These are phyloP conservation scores for Beauveria brongniartii DNA, from an alignment of 2,329 filamentous ascomycete species.

Conservation along the genomic window DNA sequence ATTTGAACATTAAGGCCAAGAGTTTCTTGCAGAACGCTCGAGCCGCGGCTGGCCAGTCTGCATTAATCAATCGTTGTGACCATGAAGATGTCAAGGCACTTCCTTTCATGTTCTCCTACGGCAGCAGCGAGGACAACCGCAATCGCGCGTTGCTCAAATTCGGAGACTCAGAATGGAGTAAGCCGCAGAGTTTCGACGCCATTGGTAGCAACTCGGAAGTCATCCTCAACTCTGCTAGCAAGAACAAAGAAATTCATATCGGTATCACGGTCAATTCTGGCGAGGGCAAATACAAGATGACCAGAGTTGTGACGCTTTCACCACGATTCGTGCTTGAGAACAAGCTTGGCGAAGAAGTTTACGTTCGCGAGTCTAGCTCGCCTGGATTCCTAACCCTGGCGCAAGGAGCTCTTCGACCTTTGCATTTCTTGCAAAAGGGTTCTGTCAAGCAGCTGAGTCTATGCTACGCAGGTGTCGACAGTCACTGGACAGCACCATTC, in stretches of 20 bases:
- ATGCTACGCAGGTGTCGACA: constrained; percentile 89
- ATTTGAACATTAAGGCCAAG: constrained; percentile 82
- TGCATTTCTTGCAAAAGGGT: constrained; percentile 82
- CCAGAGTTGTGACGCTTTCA: constrained; percentile 87
- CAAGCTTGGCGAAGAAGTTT: constrained; percentile 78
- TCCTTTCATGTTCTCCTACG: constrained; percentile 95
- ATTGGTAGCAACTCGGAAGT: constrained; percentile 91
- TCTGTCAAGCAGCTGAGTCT: constrained; percentile 82
- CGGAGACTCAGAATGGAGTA: constrained; percentile 90
- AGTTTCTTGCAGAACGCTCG: constrained; percentile 77
- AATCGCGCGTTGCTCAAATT: constrained; percentile 86
- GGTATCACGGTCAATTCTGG: constrained; percentile 85
- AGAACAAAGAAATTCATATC: constrained; percentile 76
- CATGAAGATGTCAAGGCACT: constrained; percentile 61
- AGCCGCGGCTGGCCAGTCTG: constrained; percentile 72
- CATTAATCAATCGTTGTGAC: constrained; percentile 41
- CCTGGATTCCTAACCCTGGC: constrained; percentile 74
- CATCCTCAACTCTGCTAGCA: constrained; percentile 64
- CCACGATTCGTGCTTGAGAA: constrained; percentile 93
- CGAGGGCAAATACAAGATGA: constrained; percentile 96
- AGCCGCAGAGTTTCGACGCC: constrained; percentile 94
- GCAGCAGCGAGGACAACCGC: constrained; percentile 75
- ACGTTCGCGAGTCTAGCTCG: constrained; percentile 86
- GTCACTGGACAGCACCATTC: constrained; percentile 96
- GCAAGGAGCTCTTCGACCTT: constrained; percentile 69